Evolutionary conservation across 2,329 filamentous ascomycete species (phyloP).

Genomic region (Tothia fuscella): DNA sequence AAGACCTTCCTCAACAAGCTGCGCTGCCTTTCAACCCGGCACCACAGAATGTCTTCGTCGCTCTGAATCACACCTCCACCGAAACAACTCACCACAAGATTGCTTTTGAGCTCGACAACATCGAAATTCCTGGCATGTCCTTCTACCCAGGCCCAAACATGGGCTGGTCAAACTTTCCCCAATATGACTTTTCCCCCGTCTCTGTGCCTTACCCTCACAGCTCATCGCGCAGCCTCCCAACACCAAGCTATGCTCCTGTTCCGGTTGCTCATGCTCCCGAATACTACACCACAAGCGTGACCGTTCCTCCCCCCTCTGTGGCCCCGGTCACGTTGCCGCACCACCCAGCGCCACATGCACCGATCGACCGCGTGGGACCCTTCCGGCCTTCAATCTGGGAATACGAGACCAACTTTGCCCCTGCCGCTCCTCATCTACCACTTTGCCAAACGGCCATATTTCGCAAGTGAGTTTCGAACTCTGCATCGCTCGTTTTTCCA

Average conservation of each 20-base stretch:
- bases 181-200: constrained; percentile 24
- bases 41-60: constrained; percentile 9
- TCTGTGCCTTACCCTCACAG: constrained; percentile 14
- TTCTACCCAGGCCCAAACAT: constrained; percentile 1
- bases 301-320: constrained; percentile 6
- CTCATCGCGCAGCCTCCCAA: constrained; percentile 3
- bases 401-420: constrained; percentile 28
- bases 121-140: constrained; percentile 10
- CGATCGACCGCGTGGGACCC: constrained; percentile 25
- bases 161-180: constrained; percentile 17
- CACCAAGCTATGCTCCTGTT: constrained; percentile 15
- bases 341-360: constrained; percentile 13
- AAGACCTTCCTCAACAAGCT: constrained; percentile 32
- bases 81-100: constrained; percentile 16
- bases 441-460: constrained; percentile 39
- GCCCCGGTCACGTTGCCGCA: constrained; percentile 8
- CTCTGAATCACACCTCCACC: constrained; percentile 16
- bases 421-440: constrained; percentile 24
- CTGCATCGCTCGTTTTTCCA: neutral
- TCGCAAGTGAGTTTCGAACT: constrained; percentile 29
- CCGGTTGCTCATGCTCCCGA: constrained; percentile 20
- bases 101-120: constrained; percentile 13
- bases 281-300: constrained; percentile 16
- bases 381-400: constrained; percentile 36
- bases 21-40: too few relatives aligned